phyloP scores from a whole-genome alignment of 352 stramenopile genomes.

The Phytophthora nicotianae region DNA sequence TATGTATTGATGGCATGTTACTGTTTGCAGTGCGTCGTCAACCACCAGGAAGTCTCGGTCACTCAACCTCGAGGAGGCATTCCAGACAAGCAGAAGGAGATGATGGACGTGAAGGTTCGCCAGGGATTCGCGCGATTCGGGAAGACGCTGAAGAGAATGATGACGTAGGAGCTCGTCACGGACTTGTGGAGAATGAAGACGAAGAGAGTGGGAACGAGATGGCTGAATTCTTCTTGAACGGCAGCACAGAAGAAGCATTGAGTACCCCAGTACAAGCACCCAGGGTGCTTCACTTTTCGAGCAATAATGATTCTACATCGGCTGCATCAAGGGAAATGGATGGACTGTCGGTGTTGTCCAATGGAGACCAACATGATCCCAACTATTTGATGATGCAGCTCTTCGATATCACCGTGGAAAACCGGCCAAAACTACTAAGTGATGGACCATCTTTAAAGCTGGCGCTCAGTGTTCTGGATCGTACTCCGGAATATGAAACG shows the following conservation, averaged over 20 bases:
- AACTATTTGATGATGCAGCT: slow-evolving; percentile 86
- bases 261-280: slow-evolving; percentile 8
- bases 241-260: slow-evolving; percentile 4
- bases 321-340: not conserved
- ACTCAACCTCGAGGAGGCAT: slow-evolving; percentile 2
- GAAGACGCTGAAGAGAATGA: slow-evolving; percentile 37
- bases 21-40: slow-evolving; percentile 25
- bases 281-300: slow-evolving; percentile 15
- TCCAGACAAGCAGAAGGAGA: slow-evolving; percentile 37
- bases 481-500: slow-evolving; percentile 81
- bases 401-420: slow-evolving; percentile 66
- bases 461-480: slow-evolving; percentile 78
- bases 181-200: slow-evolving; percentile 5
- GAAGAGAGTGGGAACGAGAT: slow-evolving; percentile 16
- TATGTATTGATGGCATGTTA: slow-evolving; percentile 5
- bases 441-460: slow-evolving; percentile 60
- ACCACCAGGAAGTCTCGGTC: not conserved
- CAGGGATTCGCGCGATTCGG: slow-evolving; percentile 29
- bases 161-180: slow-evolving; percentile 7
- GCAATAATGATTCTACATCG: slow-evolving; percentile 1
- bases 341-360: not conserved
- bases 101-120: slow-evolving; percentile 25
- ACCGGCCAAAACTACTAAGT: slow-evolving; percentile 62
- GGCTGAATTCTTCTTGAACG: slow-evolving; percentile 40
- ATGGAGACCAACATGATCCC: slow-evolving; percentile 48